Percentiles rank a stretch among this genome's conserved stretches.
These are phyloP conservation scores for Pyrenochaeta sp. DNA, from an alignment of 2,329 filamentous ascomycete species.

Conservation along the genomic window DNA sequence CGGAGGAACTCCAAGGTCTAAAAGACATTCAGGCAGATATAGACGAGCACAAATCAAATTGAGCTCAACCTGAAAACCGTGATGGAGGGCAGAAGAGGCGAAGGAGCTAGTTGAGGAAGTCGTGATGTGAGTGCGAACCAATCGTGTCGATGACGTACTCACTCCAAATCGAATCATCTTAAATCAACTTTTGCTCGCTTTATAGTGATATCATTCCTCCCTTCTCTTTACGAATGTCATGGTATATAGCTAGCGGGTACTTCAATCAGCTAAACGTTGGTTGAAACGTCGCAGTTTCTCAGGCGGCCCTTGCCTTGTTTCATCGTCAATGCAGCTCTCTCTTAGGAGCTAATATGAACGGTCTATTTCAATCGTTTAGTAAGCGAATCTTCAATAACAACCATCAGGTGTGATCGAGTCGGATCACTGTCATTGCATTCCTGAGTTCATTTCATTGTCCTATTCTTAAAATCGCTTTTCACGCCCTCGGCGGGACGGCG, in stretches of 20 bases:
- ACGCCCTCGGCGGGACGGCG: neutral
- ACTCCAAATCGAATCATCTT: neutral
- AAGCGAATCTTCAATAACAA: too few species aligned
- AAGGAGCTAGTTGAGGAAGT: neutral
- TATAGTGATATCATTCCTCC: too few species aligned
- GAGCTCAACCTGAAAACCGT: neutral
- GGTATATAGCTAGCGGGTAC: too few species aligned
- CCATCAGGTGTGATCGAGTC: neutral
- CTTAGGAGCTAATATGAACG: neutral
- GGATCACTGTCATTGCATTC: neutral
- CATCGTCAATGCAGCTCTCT: neutral
- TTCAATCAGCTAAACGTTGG: too few species aligned
- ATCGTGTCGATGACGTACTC: neutral
- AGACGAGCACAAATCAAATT: neutral
- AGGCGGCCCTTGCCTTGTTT: conserved; percentile 6
- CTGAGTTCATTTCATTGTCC: neutral
- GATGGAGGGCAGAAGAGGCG: neutral
- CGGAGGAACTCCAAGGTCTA: too few species aligned
- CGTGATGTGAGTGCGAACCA: neutral
- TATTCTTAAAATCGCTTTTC: neutral
- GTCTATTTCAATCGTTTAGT: too few species aligned
- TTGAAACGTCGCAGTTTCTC: neutral
- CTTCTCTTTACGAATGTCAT: too few species aligned
- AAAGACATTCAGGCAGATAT: too few species aligned
- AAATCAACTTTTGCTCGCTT: neutral